Evolutionary conservation across 2,329 filamentous ascomycete species (phyloP).

Genomic region (Stenocarpella maydis): DNA sequence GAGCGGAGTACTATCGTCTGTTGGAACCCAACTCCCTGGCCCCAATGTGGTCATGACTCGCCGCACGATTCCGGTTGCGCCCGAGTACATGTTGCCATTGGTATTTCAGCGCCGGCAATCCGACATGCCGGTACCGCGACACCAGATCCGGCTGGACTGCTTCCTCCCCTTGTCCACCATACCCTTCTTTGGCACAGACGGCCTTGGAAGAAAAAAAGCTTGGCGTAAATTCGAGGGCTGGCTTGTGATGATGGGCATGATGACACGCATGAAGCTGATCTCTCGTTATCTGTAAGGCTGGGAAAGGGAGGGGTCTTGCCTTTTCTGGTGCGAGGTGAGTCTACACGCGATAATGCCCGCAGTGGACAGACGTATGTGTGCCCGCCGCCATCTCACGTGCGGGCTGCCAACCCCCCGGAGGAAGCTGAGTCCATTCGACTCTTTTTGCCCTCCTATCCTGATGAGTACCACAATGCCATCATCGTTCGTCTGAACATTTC

Average conservation of each 20-base stretch:
- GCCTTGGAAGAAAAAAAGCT: not conserved
- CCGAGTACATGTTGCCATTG: not conserved
- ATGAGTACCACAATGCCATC: constrained; percentile 10
- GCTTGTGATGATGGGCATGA: constrained; percentile 1
- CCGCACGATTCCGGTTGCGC: constrained; percentile 2
- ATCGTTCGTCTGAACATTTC: constrained; percentile 16
- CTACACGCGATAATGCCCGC: not conserved
- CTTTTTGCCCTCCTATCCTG: not conserved
- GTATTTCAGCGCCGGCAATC: constrained; percentile 19
- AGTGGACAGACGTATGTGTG: constrained; percentile 9
- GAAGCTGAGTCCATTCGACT: not conserved
- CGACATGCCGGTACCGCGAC: constrained; percentile 19
- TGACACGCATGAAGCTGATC: constrained; percentile 10
- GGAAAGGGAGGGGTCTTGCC: not conserved
- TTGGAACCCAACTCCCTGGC: not conserved
- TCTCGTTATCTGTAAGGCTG: constrained; percentile 12
- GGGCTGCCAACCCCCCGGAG: not conserved
- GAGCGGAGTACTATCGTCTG: not conserved
- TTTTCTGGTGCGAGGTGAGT: not conserved
- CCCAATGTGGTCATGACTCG: constrained; percentile 7
- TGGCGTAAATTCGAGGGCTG: not conserved
- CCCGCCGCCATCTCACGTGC: constrained; percentile 19
- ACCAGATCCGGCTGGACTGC: not conserved
- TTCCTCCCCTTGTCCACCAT: not conserved
- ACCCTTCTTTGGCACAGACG: constrained; percentile 3